phyloP scores from a whole-genome alignment of 1,284 basidiomycete genomes.

The Marasmius oreades region DNA sequence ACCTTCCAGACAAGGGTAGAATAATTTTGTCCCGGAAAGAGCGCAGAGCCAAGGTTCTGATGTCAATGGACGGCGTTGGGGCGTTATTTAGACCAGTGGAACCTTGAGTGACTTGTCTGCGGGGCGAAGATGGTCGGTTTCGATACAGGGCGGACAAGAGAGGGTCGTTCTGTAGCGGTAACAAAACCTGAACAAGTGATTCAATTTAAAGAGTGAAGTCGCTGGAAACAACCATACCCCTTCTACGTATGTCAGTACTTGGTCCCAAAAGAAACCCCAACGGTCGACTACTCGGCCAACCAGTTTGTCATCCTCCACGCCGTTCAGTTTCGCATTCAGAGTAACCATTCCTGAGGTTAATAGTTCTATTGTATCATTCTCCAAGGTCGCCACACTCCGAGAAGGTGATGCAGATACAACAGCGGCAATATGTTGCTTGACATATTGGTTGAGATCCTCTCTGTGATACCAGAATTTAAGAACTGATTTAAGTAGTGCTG shows the following conservation, averaged over 20 bases:
- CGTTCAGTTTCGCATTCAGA: constrained; percentile 78
- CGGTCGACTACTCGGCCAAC: constrained; percentile 78
- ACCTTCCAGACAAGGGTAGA: constrained; percentile 54
- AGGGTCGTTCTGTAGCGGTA: constrained; percentile 75
- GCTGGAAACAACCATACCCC: constrained; percentile 42
- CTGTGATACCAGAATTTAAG: constrained; percentile 31
- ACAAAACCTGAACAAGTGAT: constrained; percentile 51
- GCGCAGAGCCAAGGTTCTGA: constrained; percentile 74
- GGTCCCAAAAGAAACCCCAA: constrained; percentile 95
- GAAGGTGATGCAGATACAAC: constrained; percentile 63
- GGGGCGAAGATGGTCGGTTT: constrained; percentile 53
- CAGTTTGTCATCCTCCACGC: constrained; percentile 72
- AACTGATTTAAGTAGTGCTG: not conserved
- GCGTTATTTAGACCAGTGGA: constrained; percentile 29
- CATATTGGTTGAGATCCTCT: constrained; percentile 86
- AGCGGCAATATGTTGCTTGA: constrained; percentile 71
- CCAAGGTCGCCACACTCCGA: constrained; percentile 63
- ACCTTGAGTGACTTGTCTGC: constrained; percentile 43
- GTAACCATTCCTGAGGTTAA: constrained; percentile 90
- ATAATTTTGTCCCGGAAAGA: constrained; percentile 82
- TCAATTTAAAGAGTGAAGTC: constrained; percentile 6
- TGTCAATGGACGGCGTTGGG: constrained; percentile 56
- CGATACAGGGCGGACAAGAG: constrained; percentile 65
- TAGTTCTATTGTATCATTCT: constrained; percentile 79
- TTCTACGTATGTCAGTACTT: constrained; percentile 87